Evolutionary conservation across 2,329 filamentous ascomycete species (phyloP).

Genomic region (Microdochium nivale): DNA sequence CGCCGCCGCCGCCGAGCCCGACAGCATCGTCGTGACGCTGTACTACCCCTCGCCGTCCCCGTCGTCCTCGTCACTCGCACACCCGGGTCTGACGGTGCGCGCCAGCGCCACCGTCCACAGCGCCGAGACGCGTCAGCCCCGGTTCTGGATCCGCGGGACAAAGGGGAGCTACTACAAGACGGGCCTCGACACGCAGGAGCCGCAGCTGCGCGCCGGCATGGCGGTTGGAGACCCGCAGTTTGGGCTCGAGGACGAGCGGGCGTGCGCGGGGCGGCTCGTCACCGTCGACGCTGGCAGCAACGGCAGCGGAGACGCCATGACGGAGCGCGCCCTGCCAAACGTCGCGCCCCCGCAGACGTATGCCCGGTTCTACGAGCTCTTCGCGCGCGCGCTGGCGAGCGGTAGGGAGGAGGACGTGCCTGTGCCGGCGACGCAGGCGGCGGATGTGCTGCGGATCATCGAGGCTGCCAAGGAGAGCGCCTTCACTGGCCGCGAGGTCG

Average conservation of each 20-base stretch:
- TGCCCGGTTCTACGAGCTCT: conserved; percentile 52
- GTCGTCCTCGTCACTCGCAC: no score
- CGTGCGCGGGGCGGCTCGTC: conserved; percentile 50
- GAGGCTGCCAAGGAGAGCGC: conserved; percentile 44
- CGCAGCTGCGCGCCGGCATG: conserved; percentile 58
- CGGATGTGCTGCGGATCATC: conserved; percentile 43
- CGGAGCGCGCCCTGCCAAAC: conserved; percentile 37
- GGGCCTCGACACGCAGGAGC: conserved; percentile 66
- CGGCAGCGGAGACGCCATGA: conserved; percentile 40
- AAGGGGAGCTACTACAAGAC: conserved; percentile 69
- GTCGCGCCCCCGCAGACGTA: conserved; percentile 57
- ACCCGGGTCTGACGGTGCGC: conserved; percentile 53
- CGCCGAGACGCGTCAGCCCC: conserved; percentile 58
- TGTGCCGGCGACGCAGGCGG: conserved; percentile 41
- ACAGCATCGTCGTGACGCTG: conserved; percentile 55
- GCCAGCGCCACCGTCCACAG: conserved; percentile 62
- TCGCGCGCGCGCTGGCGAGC: conserved; percentile 36
- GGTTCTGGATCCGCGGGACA: conserved; percentile 70
- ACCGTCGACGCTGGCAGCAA: conserved; percentile 42
- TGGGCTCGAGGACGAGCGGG: conserved; percentile 48
- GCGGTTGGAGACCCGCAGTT: conserved; percentile 54
- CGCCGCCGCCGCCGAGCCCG: conserved; percentile 37
- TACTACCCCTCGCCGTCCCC: conserved; percentile 49
- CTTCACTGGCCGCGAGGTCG: conserved; percentile 34
- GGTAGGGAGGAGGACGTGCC: conserved; percentile 42